phyloP scores from a whole-genome alignment of 805 yeast species.

The Lachancea nothofagi region DNA sequence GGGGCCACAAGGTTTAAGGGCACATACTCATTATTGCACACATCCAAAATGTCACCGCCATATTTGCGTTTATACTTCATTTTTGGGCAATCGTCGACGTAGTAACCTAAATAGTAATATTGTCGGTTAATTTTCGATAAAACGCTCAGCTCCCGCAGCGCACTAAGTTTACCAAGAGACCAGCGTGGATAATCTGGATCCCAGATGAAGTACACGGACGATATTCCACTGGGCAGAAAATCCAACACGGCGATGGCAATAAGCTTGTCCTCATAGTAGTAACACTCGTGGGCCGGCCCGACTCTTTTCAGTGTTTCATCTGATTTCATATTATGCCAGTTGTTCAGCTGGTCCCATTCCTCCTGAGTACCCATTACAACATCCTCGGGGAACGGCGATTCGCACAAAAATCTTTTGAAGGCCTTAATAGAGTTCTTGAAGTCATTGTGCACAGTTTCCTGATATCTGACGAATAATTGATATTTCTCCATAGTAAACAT shows the following conservation, averaged over 20 bases:
- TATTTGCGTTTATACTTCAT: conserved; percentile 77
- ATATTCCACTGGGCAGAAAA: conserved; percentile 65
- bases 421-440: conserved; percentile 40
- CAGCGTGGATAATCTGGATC: conserved; percentile 69
- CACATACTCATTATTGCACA: conserved; percentile 42
- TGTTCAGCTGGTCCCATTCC: conserved; percentile 27
- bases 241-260: conserved; percentile 77
- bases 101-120: conserved; percentile 74
- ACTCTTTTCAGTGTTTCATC: conserved; percentile 21
- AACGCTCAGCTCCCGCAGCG: conserved; percentile 61
- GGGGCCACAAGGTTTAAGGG: conserved; percentile 17
- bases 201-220: conserved; percentile 85
- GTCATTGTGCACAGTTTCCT: conserved; percentile 64
- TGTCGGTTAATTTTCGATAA: conserved; percentile 36
- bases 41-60: conserved; percentile 68
- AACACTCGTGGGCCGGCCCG: conserved; percentile 78
- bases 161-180: conserved; percentile 74
- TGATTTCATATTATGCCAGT: conserved; percentile 34
- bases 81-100: conserved; percentile 70
- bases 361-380: conserved; percentile 20
- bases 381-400: conserved; percentile 48
- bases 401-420: conserved; percentile 65
- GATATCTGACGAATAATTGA: conserved; percentile 61
- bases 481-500: conserved; percentile 53
- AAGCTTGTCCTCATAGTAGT: conserved; percentile 55